Percentiles rank a stretch among this genome's conserved stretches.
These are phyloP conservation scores for Arabidopsis suecica DNA, from an alignment of 345 rosid genomes.

Conservation along the genomic window DNA sequence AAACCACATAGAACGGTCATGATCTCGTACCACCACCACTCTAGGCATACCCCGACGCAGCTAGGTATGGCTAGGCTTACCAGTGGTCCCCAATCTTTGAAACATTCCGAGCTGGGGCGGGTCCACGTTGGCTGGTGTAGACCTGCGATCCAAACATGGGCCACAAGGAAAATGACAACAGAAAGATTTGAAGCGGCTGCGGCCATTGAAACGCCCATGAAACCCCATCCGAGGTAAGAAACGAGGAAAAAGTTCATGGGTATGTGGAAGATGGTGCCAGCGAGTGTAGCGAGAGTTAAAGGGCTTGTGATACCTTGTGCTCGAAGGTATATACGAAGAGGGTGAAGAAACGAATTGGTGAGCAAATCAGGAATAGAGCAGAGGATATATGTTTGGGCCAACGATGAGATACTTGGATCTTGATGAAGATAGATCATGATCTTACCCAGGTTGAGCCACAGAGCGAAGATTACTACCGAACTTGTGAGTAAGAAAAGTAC, in stretches of 20 bases:
- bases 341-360: slow-evolving; percentile 79
- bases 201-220: slow-evolving; percentile 77
- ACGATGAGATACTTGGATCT: slow-evolving; percentile 62
- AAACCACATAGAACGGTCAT: slow-evolving; percentile 91
- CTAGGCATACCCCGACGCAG: slow-evolving; percentile 87
- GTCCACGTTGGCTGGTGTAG: slow-evolving; percentile 74
- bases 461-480: slow-evolving; percentile 63
- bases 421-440: slow-evolving; percentile 70
- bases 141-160: slow-evolving; percentile 55
- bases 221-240: slow-evolving; percentile 61
- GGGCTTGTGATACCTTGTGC: slow-evolving; percentile 92
- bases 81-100: slow-evolving; percentile 83
- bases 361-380: slow-evolving; percentile 86
- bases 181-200: slow-evolving; percentile 70
- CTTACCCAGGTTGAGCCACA: slow-evolving; percentile 76
- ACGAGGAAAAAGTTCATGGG: slow-evolving; percentile 70
- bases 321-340: slow-evolving; percentile 98
- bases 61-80: slow-evolving; percentile 78
- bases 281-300: slow-evolving; percentile 68
- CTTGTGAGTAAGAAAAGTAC: slow-evolving; percentile 70
- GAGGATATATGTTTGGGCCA: slow-evolving; percentile 71
- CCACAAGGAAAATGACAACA: slow-evolving; percentile 58
- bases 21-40: slow-evolving; percentile 96
- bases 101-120: slow-evolving; percentile 67
- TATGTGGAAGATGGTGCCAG: slow-evolving; percentile 71